Conservation (phyloP, 2,329 filamentous ascomycete species). For the Colletotrichum aenigma region DNA sequence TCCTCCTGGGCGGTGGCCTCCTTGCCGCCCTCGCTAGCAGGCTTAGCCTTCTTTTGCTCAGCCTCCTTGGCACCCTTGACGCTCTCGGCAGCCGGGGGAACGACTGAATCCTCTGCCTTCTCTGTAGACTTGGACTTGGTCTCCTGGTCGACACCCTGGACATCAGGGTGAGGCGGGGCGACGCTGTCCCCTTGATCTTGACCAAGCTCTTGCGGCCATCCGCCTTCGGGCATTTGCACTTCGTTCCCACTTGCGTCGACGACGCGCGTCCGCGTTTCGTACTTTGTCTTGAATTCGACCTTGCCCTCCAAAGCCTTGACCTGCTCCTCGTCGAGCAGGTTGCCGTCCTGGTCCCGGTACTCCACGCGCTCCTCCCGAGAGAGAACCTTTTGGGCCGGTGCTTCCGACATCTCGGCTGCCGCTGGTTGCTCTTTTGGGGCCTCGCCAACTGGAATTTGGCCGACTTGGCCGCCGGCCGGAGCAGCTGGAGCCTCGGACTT, state of each 20-base stretch:
- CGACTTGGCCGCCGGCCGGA: constrained; percentile 19
- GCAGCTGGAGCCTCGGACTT: constrained; percentile 13
- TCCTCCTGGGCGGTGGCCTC: constrained; percentile 55
- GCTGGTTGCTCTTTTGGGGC: constrained; percentile 29
- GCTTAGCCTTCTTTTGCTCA: constrained; percentile 61
- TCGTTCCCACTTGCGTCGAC: constrained; percentile 83
- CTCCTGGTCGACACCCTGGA: constrained; percentile 64
- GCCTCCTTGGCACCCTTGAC: constrained; percentile 65
- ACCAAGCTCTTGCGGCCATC: constrained; percentile 31
- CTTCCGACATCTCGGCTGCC: constrained; percentile 47
- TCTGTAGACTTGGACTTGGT: constrained; percentile 54
- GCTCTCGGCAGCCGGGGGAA: constrained; percentile 48
- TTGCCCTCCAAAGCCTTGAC: constrained; percentile 87
- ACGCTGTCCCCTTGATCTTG: constrained; percentile 42
- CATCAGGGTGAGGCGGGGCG: constrained; percentile 64
- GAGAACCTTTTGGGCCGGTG: constrained; percentile 55
- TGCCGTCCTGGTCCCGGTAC: constrained; percentile 94
- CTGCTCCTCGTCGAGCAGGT: constrained; percentile 82
- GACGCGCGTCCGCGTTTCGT: constrained; percentile 90
- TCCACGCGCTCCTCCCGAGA: constrained; percentile 81
- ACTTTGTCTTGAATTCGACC: constrained; percentile 93
- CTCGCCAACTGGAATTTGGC: constrained; percentile 29
- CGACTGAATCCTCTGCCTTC: constrained; percentile 41
- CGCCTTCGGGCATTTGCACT: constrained; percentile 53
- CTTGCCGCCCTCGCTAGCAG: constrained; percentile 63